Conservation (phyloP, 2,329 filamentous ascomycete genomes). For the Colletotrichum nymphaeae region DNA sequence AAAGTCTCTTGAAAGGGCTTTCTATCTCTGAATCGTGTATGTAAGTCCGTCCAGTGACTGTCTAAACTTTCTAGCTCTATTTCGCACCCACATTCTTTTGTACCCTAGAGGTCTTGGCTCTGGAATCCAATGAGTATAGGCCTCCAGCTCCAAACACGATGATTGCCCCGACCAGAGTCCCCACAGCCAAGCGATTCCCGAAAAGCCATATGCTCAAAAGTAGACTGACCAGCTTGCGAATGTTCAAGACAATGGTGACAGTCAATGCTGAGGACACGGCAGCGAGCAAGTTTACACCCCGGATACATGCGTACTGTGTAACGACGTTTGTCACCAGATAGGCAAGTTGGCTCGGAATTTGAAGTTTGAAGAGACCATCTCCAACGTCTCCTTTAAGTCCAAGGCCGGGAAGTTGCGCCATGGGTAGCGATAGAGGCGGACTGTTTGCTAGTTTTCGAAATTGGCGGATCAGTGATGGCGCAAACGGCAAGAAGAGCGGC, state of each 20-base stretch:
- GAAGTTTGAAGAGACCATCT: slow-evolving; percentile 50
- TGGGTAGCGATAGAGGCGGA: slow-evolving; percentile 63
- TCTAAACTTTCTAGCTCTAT: slow-evolving; percentile 8
- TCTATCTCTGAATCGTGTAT: background rate
- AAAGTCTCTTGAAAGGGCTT: no score
- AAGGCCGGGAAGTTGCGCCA: slow-evolving; percentile 39
- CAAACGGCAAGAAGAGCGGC: slow-evolving; percentile 80
- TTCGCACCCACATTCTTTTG: slow-evolving; percentile 21
- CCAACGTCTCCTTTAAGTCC: slow-evolving; percentile 51
- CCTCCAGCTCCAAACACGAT: slow-evolving; percentile 94
- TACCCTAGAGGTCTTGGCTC: slow-evolving; percentile 45
- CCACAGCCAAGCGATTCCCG: slow-evolving; percentile 81
- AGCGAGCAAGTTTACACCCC: slow-evolving; percentile 93
- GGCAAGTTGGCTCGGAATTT: slow-evolving; percentile 75
- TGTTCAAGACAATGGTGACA: slow-evolving; percentile 95
- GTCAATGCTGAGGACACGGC: slow-evolving; percentile 91
- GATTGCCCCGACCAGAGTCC: slow-evolving; percentile 83
- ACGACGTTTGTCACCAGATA: slow-evolving; percentile 82
- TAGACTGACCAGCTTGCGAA: slow-evolving; percentile 92
- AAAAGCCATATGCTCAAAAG: slow-evolving; percentile 94
- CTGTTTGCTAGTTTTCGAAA: slow-evolving; percentile 73
- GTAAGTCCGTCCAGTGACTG: background rate
- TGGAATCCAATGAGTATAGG: slow-evolving; percentile 83
- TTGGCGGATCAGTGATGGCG: slow-evolving; percentile 72
- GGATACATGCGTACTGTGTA: slow-evolving; percentile 95